A percentile compares a stretch with the other conserved stretches of the same genome.
Conservation (phyloP, 2,329 filamentous ascomycete genomes). For the Xylariaceae sp. region DNA sequence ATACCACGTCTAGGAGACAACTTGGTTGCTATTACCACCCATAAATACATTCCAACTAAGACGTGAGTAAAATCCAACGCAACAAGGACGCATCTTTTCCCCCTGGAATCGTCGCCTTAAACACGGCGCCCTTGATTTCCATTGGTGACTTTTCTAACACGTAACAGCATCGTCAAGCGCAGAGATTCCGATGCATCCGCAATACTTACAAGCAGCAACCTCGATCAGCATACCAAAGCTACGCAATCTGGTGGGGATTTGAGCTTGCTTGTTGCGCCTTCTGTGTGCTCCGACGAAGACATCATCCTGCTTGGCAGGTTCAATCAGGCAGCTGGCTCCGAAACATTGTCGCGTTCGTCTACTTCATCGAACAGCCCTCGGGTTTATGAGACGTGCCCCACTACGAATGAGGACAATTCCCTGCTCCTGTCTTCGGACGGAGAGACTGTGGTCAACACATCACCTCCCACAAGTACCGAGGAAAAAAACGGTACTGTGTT, state of each 20-base stretch:
- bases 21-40: slow-evolving; percentile 12
- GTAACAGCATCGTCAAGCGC: background rate
- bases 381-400: slow-evolving; percentile 10
- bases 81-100: background rate
- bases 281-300: slow-evolving; percentile 10
- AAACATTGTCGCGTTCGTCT: slow-evolving; percentile 3
- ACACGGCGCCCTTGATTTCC: background rate
- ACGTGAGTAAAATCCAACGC: slow-evolving; percentile 10
- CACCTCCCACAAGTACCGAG: background rate
- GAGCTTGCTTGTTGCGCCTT: background rate
- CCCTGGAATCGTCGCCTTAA: background rate
- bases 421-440: slow-evolving; percentile 1
- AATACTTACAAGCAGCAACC: slow-evolving; percentile 14
- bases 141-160: slow-evolving; percentile 1
- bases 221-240: slow-evolving; percentile 6
- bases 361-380: background rate
- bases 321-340: background rate
- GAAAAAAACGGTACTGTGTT: background rate
- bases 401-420: slow-evolving; percentile 12
- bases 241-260: background rate
- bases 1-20: slow-evolving; percentile 25
- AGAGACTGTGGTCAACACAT: slow-evolving; percentile 1
- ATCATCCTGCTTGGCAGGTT: slow-evolving; percentile 8
- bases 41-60: background rate
- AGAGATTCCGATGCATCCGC: background rate